phyloP scores from a whole-genome alignment of 73 alveolate genomes.

The Uronychia setigera region DNA sequence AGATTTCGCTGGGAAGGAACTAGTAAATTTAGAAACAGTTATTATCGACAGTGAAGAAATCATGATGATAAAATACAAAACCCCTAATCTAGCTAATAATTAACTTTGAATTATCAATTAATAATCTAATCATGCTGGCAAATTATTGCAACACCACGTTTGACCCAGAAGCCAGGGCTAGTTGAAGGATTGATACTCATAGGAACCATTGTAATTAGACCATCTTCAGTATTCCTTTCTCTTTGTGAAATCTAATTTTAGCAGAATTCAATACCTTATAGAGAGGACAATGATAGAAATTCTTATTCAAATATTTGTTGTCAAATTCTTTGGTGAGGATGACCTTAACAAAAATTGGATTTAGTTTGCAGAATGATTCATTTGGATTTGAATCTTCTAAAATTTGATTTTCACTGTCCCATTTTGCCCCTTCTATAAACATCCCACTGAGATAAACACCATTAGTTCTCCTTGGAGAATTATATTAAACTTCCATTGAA shows the following conservation, averaged over 20 bases:
- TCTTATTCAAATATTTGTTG: constrained; percentile 40
- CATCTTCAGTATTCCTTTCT: constrained; percentile 36
- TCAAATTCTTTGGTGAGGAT: constrained; percentile 21
- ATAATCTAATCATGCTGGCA: constrained; percentile 57
- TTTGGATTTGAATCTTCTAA: constrained; percentile 44
- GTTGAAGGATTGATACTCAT: constrained; percentile 11
- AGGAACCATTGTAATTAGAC: constrained; percentile 47
- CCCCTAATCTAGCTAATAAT: constrained; percentile 19
- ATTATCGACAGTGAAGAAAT: constrained; percentile 25
- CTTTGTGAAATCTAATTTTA: constrained; percentile 42
- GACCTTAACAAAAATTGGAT: constrained; percentile 36
- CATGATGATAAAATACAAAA: constrained; percentile 21
- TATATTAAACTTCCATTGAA: neutral
- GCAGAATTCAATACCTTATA: too few species aligned
- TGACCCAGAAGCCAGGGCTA: constrained; percentile 57
- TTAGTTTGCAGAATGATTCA: constrained; percentile 28
- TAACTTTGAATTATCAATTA: constrained; percentile 44
- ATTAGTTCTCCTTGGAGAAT: constrained; percentile 16
- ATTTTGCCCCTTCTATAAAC: constrained; percentile 62
- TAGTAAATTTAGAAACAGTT: constrained; percentile 15
- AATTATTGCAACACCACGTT: constrained; percentile 59
- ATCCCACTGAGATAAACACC: constrained; percentile 56
- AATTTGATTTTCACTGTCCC: constrained; percentile 29
- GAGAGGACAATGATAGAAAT: too few species aligned
- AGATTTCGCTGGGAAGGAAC: constrained; percentile 45